Evolutionary conservation across 106 monocot species (phyloP).

Genomic region (Dendrobium nobile): DNA sequence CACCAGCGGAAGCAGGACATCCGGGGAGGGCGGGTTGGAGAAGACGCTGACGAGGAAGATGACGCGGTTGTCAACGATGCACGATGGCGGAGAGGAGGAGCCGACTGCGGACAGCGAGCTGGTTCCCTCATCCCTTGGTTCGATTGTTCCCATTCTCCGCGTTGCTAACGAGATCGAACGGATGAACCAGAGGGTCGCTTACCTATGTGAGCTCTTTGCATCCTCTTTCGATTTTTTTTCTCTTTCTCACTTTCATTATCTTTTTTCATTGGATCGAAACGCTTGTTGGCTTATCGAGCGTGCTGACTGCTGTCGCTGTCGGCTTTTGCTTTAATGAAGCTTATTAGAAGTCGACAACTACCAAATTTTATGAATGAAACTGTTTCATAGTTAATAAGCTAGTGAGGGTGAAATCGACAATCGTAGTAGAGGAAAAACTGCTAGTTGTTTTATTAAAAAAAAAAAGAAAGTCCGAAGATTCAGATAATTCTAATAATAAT

Average conservation of each 20-base stretch:
- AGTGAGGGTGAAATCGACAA: not conserved
- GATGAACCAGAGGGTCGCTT: slow-evolving; percentile 62
- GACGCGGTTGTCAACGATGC: slow-evolving; percentile 59
- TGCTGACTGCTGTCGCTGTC: not conserved
- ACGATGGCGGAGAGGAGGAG: slow-evolving; percentile 52
- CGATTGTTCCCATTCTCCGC: slow-evolving; percentile 84
- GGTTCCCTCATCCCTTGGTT: slow-evolving; percentile 69
- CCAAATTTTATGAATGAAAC: not conserved
- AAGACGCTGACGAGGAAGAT: slow-evolving; percentile 54
- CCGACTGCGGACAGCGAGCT: slow-evolving; percentile 65
- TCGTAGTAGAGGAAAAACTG: not conserved
- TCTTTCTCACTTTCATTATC: not conserved
- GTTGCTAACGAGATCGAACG: slow-evolving; percentile 90
- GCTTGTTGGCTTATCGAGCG: not conserved
- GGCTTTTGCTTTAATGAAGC: not conserved
- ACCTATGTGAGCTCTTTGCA: slow-evolving; percentile 49
- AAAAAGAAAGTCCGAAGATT: not conserved
- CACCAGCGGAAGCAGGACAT: slow-evolving; percentile 34
- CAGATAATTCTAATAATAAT: not conserved
- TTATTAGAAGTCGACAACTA: not conserved
- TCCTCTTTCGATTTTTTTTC: not conserved
- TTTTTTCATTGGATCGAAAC: not conserved
- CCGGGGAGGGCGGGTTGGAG: slow-evolving; percentile 10
- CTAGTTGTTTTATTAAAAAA: not conserved
- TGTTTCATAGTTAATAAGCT: not conserved